Percentiles rank a stretch among this genome's conserved stretches.
Evolutionary conservation across 176 grass and related monocot species (phyloP).

Genomic region (Areca catechu): DNA sequence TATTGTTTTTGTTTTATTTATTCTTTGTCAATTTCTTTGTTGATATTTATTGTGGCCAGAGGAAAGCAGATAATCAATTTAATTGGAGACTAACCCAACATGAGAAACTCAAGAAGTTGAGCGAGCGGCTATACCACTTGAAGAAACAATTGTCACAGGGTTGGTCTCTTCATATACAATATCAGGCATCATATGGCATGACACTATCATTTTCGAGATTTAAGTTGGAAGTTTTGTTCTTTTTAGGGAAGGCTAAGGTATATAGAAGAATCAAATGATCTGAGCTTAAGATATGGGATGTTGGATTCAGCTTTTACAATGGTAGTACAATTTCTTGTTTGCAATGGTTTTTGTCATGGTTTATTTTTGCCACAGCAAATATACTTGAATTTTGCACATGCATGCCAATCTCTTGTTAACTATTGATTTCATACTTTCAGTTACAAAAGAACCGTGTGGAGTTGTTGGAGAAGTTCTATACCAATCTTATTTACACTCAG

Average conservation of each 20-base stretch:
- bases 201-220: neutral
- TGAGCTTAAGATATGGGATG: conserved; percentile 27
- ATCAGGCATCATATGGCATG: no score
- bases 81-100: conserved; percentile 58
- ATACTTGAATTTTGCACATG: no score
- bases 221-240: conserved; percentile 4
- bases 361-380: no score
- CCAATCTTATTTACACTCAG: conserved; percentile 35
- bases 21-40: neutral
- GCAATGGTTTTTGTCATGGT: neutral
- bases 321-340: conserved; percentile 29
- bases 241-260: conserved; percentile 59
- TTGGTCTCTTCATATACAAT: conserved; percentile 14
- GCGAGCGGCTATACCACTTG: conserved; percentile 37
- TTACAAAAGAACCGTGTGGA: conserved; percentile 31
- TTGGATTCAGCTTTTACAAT: conserved; percentile 46
- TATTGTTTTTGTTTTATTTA: conserved; percentile 20
- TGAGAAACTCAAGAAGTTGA: conserved; percentile 63
- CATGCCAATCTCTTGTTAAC: neutral
- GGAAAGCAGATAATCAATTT: conserved; percentile 58
- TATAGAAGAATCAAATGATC: conserved; percentile 34
- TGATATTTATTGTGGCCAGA: conserved; percentile 30
- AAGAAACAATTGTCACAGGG: conserved; percentile 41
- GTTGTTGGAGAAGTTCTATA: conserved; percentile 28
- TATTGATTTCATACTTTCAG: conserved; percentile 23